A percentile compares a stretch with the other conserved stretches of the same genome.
These are phyloP conservation scores for Mortierella polycephala DNA, from an alignment of 371 early-diverging fungal genomes.

Conservation along the genomic window DNA sequence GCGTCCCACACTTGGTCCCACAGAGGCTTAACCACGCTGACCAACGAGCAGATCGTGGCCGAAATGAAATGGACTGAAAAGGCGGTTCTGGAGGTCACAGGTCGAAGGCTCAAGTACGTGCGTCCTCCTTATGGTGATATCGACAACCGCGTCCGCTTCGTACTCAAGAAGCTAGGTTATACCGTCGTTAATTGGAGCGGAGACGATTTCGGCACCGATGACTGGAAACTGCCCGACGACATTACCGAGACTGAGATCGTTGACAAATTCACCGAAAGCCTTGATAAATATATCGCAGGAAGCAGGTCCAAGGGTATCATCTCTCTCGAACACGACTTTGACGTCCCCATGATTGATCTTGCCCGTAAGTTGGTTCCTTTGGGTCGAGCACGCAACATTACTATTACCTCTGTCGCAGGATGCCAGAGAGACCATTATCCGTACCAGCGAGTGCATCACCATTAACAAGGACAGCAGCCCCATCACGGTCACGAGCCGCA, in stretches of 20 bases:
- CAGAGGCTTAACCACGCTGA: conserved; percentile 57
- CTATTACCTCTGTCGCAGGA: conserved; percentile 3
- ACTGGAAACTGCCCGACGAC: conserved; percentile 16
- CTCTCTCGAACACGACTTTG: conserved; percentile 16
- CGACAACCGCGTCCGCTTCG: conserved; percentile 67
- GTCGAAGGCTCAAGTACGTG: conserved; percentile 54
- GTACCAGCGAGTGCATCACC: neutral
- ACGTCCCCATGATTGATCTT: neutral
- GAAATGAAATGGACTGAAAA: conserved; percentile 61
- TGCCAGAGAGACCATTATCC: conserved; percentile 11
- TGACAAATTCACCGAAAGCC: neutral
- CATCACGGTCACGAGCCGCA: no score
- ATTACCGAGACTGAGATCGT: neutral
- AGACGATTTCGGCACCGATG: conserved; percentile 26
- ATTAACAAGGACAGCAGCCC: no score
- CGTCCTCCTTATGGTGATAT: conserved; percentile 70
- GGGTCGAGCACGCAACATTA: conserved; percentile 3
- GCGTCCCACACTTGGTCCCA: conserved; percentile 68
- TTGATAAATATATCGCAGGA: neutral
- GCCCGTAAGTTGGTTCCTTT: conserved; percentile 7
- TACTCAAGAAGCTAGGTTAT: conserved; percentile 62
- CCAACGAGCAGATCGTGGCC: conserved; percentile 8
- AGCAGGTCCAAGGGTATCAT: conserved; percentile 3
- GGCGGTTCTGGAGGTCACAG: conserved; percentile 67
- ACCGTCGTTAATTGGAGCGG: conserved; percentile 31